A percentile compares a stretch with the other conserved stretches of the same genome.
Conservation (phyloP, 1,284 basidiomycete genomes). For the Coniophora puteana region DNA sequence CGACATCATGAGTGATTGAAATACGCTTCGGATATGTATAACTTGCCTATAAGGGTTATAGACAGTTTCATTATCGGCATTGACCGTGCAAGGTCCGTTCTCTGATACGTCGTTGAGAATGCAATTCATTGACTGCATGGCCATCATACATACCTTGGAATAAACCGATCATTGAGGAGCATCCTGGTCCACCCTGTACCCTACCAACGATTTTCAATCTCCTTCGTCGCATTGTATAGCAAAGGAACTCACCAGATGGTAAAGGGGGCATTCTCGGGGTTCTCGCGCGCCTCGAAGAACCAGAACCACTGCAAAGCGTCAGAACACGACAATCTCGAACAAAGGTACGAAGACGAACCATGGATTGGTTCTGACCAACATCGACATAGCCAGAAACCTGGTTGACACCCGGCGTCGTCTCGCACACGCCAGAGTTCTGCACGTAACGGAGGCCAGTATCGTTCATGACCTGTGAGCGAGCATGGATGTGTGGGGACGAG, state of each 20-base stretch:
- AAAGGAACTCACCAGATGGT: conserved; percentile 49
- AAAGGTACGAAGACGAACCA: conserved; percentile 34
- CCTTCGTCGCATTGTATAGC: too few species aligned
- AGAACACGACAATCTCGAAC: background rate
- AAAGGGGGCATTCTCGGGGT: conserved; percentile 59
- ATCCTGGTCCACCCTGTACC: conserved; percentile 59
- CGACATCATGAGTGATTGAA: conserved; percentile 9
- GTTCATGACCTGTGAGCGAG: conserved; percentile 17
- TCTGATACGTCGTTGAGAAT: conserved; percentile 13
- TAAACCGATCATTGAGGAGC: too few species aligned
- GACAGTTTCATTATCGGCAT: conserved; percentile 21
- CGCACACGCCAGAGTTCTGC: conserved; percentile 66
- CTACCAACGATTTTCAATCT: too few species aligned
- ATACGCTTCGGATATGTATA: background rate
- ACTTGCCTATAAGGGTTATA: conserved; percentile 29
- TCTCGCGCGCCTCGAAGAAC: conserved; percentile 64
- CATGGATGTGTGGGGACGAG: conserved; percentile 1
- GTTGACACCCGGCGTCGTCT: conserved; percentile 63
- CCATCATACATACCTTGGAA: too few species aligned
- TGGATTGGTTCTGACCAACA: conserved; percentile 57
- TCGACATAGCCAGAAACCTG: conserved; percentile 69
- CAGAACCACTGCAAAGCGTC: conserved; percentile 54
- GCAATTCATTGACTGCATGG: background rate
- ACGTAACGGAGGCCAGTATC: conserved; percentile 45
- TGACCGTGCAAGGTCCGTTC: conserved; percentile 26